Base-by-base conservation (phyloP, 2,329 filamentous ascomycete genomes). In the Pseudocercospora pini-densiflorae region DNA sequence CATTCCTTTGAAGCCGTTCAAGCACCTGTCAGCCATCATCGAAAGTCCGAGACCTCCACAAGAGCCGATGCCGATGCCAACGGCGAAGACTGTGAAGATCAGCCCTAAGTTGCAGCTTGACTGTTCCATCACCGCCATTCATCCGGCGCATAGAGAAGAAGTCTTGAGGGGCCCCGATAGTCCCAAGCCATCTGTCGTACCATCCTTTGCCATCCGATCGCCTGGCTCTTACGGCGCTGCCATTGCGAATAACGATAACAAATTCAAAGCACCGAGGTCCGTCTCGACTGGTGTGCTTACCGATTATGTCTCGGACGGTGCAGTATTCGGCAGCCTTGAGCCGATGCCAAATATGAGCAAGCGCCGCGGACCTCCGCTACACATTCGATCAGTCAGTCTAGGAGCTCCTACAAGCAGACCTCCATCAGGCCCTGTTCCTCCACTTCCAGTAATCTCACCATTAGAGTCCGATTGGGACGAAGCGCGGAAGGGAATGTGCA, bases 341-440 rank as follows among this genome's bases (percentile, higher is more conserved):
- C 60, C 40, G 16, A 49, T 61, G 16, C 57, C 61, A 6, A 58
- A 68, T 23, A 62, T 54, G 10, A 57, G 65, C 61, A 70, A 65
- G 43, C 51, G 62, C 29, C 23, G 19, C 31, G 64, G 74, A 49
- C 72, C 71, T 19, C 57, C 59, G 14, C 69, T 72, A 68, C 74
- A 77, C 49, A 62, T 68, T 10, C 72, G 78, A 36, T 78, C 78
- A 1, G 66, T 75, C 21, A 79, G 78, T 63, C 65, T 79, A 7
- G 76, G 78, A 59, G 77, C 72, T 57, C 75, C 72, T 55, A 65
- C 73, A 8, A 80, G 79, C n/a, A 73, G 75, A 49, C 79, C 78
- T 7, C 81, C 81, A 10, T 77, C 78, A 29, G 75, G 76, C 14
- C 80, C 80, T 9, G 73, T 83, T 0, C 82, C 82, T 16, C 80